Conservation (phyloP, 176 grass and related monocot species). For the Cenchrus fungigraminus region DNA sequence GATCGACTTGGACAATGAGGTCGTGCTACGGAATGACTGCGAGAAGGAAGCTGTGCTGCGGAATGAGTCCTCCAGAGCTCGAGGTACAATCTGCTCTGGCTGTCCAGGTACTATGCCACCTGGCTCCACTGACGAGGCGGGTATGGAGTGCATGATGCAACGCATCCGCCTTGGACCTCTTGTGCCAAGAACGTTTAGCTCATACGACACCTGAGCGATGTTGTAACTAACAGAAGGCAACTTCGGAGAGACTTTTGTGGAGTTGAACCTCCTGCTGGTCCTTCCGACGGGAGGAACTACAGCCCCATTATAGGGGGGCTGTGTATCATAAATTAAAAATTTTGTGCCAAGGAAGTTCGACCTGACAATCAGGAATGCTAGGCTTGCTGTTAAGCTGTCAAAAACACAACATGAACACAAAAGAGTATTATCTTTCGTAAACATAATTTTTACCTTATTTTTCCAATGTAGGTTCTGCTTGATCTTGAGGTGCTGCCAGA, state of each 20-base stretch:
- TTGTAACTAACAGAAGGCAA: constrained; percentile 73
- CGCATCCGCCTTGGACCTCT: constrained; percentile 93
- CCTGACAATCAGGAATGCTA: constrained; percentile 41
- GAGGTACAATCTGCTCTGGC: constrained; percentile 75
- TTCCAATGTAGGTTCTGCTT: constrained; percentile 88
- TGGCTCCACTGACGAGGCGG: constrained; percentile 74
- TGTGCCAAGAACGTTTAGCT: constrained; percentile 93
- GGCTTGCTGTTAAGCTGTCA: not conserved
- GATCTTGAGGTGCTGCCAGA: constrained; percentile 79
- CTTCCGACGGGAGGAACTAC: constrained; percentile 51
- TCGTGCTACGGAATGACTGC: constrained; percentile 77
- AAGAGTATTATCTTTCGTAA: not conserved
- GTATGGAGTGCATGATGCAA: constrained; percentile 92
- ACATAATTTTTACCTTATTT: constrained; percentile 69
- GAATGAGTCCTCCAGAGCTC: constrained; percentile 78
- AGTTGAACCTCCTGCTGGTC: constrained; percentile 81
- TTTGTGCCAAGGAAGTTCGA: constrained; percentile 99
- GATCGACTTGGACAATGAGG: constrained; percentile 78
- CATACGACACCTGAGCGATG: constrained; percentile 90
- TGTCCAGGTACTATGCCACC: constrained; percentile 80
- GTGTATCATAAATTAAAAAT: constrained; percentile 91
- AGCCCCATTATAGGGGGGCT: constrained; percentile 66
- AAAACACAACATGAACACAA: not conserved
- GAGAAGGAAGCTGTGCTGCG: constrained; percentile 74
- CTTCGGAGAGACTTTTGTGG: constrained; percentile 90